Conservation (phyloP, 352 stramenopile genomes). For the Phytophthora ramorum region DNA sequence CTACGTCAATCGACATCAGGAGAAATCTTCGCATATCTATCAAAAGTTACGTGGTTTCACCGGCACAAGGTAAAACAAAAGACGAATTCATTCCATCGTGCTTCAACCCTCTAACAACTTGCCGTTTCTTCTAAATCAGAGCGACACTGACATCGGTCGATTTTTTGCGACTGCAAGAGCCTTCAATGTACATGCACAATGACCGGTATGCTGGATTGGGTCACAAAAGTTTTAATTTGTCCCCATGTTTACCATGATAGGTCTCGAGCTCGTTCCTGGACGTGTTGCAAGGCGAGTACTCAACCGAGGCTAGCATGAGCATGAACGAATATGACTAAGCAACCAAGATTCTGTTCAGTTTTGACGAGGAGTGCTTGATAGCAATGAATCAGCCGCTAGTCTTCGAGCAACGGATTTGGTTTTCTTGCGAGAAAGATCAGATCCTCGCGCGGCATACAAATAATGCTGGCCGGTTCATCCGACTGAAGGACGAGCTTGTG, state of each 20-base stretch:
- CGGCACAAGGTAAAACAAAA: slow-evolving; percentile 34
- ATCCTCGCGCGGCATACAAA: not conserved
- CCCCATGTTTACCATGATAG: slow-evolving; percentile 19
- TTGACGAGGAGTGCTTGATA: not conserved
- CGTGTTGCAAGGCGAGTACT: slow-evolving; percentile 49
- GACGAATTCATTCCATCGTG: not conserved
- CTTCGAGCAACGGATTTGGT: not conserved
- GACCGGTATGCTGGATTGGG: not conserved
- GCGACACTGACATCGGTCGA: slow-evolving; percentile 37
- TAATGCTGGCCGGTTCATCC: not conserved
- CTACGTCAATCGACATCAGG: slow-evolving; percentile 26
- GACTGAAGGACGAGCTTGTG: slow-evolving; percentile 3
- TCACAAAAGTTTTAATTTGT: not conserved
- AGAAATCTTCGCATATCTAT: slow-evolving; percentile 45
- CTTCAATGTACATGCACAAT: slow-evolving; percentile 39
- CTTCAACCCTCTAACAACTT: not conserved
- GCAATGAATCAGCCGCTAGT: not conserved
- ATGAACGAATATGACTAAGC: slow-evolving; percentile 47
- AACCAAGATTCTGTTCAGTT: slow-evolving; percentile 1
- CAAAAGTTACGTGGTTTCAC: slow-evolving; percentile 45
- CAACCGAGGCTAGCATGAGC: slow-evolving; percentile 56
- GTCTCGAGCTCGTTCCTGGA: slow-evolving; percentile 52
- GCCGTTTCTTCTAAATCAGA: slow-evolving; percentile 25
- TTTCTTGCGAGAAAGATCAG: slow-evolving; percentile 9
- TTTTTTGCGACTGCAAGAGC: slow-evolving; percentile 43